These are phyloP conservation scores for Dissophora ornata DNA, from an alignment of 192 early-diverging fungal species.

Conservation along the genomic window DNA sequence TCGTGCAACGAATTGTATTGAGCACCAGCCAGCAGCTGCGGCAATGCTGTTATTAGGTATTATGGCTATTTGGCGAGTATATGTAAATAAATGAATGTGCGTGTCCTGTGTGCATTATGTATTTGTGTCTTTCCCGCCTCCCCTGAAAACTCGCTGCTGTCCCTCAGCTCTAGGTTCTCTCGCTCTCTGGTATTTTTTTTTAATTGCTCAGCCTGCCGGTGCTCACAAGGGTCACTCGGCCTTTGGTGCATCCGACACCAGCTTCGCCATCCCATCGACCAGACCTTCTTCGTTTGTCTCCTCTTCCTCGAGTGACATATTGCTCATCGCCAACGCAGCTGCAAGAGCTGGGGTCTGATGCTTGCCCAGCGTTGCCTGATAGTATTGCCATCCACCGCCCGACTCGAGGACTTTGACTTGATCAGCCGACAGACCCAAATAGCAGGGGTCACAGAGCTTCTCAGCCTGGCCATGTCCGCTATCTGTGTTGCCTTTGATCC, in stretches of 20 bases:
- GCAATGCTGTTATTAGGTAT: too few relatives aligned
- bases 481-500: slow-evolving; percentile 37
- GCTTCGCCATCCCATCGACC: neutral
- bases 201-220: too few relatives aligned
- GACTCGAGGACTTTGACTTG: slow-evolving; percentile 44
- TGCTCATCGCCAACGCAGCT: slow-evolving; percentile 32
- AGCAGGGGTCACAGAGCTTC: slow-evolving; percentile 50
- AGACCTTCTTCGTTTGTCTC: neutral
- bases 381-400: slow-evolving; percentile 53
- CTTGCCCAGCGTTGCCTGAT: slow-evolving; percentile 41
- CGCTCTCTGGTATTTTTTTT: too few relatives aligned
- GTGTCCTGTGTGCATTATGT: too few relatives aligned
- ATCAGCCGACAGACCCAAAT: slow-evolving; percentile 37
- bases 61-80: too few relatives aligned
- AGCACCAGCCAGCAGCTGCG: too few relatives aligned
- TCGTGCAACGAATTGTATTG: too few relatives aligned
- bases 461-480: slow-evolving; percentile 40
- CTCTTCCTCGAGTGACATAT: slow-evolving; percentile 11
- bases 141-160: too few relatives aligned
- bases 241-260: neutral
- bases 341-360: slow-evolving; percentile 28
- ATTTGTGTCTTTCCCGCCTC: too few relatives aligned
- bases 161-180: too few relatives aligned
- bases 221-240: too few relatives aligned
- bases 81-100: too few relatives aligned